Evolutionary conservation across 2,329 filamentous ascomycete genomes (phyloP), one percentile per base, ranked within the genome.

Genomic region (Neodidymelliopsis sp.): DNA sequence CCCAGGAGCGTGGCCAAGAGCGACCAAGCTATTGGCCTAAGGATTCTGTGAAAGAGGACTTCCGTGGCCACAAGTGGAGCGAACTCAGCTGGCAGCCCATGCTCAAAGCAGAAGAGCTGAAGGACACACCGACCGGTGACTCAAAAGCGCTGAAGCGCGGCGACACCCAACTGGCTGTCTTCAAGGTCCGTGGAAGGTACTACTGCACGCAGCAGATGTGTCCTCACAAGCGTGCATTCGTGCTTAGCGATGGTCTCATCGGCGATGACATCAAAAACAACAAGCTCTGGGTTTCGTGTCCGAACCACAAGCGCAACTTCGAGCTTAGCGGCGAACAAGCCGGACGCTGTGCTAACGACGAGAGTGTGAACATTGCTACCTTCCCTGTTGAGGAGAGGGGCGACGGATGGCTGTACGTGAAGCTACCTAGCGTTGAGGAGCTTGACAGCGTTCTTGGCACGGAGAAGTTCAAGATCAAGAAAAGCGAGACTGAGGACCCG

Each of bases 121-220:
- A 80, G 37, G 82, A 86, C 50, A 73, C 83, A 2, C 84, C 87
- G 2, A 90, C 88, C 20, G 89, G 88, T 23, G 86, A 90, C 48
- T 88, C 85, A 8, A 86, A 89, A 4, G 87, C 86, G 23, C 79
- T 96, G 73, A 94, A 95, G 78, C 84, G 90, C 31, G 90, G 91
- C 31, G 91, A 96, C 71, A 96, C 91, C 0, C 91, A 96, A 72
- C 81, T 96, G 2, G 91, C 91, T 6, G 78, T 96, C 42, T 96
- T 92, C 84, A 89, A 91, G 63, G 82, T 96, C 54, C 83, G 84
- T 43, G 91, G 90, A 15, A 83, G 82, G 43, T 95, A 87, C 79
- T 93, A 93, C 72, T 89, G 89, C 49, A 89, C 88, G 11, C 91
- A 96, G 75, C 90, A 96, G 69, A 96, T 96, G 91, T 96, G 91